Evolutionary conservation across 2,329 filamentous ascomycete genomes (phyloP).

Genomic region (Neonectria sp.): DNA sequence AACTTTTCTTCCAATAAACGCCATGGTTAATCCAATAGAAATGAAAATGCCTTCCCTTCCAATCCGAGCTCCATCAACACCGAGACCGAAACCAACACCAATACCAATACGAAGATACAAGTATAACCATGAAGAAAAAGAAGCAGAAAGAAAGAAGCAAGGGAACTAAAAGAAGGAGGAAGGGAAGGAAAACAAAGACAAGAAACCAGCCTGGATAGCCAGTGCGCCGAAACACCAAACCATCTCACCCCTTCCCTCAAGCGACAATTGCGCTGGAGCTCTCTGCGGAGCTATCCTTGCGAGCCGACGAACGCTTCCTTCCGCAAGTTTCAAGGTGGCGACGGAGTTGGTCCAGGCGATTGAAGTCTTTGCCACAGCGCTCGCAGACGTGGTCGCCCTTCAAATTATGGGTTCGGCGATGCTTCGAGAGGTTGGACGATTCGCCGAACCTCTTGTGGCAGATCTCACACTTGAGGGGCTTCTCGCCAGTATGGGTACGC

Average conservation of each 20-base stretch:
- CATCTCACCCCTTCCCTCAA: not conserved
- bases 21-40: conserved; percentile 1
- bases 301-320: conserved; percentile 37
- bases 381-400: conserved; percentile 67
- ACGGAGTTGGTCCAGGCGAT: conserved; percentile 72
- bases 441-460: conserved; percentile 75
- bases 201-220: not conserved
- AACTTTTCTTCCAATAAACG: not conserved
- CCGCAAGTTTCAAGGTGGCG: conserved; percentile 63
- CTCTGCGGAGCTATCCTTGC: not conserved
- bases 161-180: too few species aligned
- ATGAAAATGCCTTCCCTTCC: not conserved
- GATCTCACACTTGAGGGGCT: conserved; percentile 71
- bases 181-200: not conserved
- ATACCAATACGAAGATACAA: not conserved
- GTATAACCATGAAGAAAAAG: not conserved
- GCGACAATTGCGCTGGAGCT: not conserved
- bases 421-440: conserved; percentile 77
- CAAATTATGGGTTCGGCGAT: conserved; percentile 72
- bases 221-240: not conserved
- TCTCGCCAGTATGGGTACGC: conserved; percentile 76
- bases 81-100: not conserved
- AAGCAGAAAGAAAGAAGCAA: not conserved
- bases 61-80: not conserved
- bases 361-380: conserved; percentile 70